A percentile compares a stretch with the other conserved stretches of the same genome.
Evolutionary conservation across 176 grass and related monocot genomes (phyloP).

Genomic region (Carex cristatella): DNA sequence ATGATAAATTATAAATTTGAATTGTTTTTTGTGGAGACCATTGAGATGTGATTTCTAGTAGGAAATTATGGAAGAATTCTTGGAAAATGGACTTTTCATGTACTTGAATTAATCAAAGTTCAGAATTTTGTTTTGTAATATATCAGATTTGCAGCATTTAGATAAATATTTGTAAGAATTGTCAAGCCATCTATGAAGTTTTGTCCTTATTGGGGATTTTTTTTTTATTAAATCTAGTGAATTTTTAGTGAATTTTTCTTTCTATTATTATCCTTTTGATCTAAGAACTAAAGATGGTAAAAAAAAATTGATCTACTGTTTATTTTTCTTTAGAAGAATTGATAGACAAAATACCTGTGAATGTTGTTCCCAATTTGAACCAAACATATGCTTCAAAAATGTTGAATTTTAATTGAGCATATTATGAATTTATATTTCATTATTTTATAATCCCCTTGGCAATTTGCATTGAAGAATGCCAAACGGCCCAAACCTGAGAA

Average conservation of each 20-base stretch:
- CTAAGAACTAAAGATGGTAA: not conserved
- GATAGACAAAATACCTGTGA: no score
- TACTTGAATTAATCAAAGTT: not conserved
- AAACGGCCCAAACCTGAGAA: no score
- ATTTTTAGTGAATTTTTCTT: not conserved
- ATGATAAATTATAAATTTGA: not conserved
- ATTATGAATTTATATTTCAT: no score
- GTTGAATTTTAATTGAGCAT: no score
- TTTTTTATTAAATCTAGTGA: not conserved
- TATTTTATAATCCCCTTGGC: no score
- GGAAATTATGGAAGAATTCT: not conserved
- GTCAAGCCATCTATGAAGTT: not conserved
- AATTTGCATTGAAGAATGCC: no score
- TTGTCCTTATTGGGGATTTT: not conserved
- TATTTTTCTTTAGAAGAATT: no score
- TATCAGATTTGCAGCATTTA: not conserved
- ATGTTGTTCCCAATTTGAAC: no score
- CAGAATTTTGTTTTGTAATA: not conserved
- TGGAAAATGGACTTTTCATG: not conserved
- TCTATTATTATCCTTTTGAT: not conserved
- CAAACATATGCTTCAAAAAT: no score
- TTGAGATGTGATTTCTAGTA: not conserved
- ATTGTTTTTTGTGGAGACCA: not conserved
- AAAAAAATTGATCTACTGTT: not conserved
- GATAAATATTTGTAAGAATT: no score